These are phyloP conservation scores for Fragosphaeria purpurea DNA, from an alignment of 2,329 filamentous ascomycete species.

Conservation along the genomic window DNA sequence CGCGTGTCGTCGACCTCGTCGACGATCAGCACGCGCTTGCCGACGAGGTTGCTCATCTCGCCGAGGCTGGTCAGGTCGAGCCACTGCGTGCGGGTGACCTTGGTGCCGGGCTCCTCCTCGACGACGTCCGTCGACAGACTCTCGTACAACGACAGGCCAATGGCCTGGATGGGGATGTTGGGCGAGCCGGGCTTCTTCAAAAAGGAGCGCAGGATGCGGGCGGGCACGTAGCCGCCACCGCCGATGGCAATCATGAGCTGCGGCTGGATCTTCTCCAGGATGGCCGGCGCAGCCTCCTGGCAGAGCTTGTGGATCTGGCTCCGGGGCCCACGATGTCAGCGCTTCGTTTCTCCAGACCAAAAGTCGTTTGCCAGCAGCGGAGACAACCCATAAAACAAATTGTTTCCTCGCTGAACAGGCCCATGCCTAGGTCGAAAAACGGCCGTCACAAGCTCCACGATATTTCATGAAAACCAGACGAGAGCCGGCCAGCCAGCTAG, in stretches of 20 bases:
- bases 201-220: slow-evolving; percentile 94
- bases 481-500: background rate
- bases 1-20: slow-evolving; percentile 95
- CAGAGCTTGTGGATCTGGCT: slow-evolving; percentile 90
- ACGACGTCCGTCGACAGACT: slow-evolving; percentile 48
- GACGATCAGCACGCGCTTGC: slow-evolving; percentile 85
- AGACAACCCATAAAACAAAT: no score
- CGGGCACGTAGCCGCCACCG: slow-evolving; percentile 92
- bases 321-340: no score
- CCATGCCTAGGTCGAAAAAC: no score
- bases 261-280: slow-evolving; percentile 78
- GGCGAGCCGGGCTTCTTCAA: slow-evolving; percentile 76
- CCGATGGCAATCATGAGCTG: slow-evolving; percentile 98
- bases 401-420: no score
- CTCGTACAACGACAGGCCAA: slow-evolving; percentile 96
- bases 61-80: slow-evolving; percentile 75
- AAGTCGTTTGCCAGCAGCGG: no score
- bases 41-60: slow-evolving; percentile 79
- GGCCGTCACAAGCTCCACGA: no score
- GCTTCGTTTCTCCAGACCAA: no score
- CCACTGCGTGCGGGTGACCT: slow-evolving; percentile 97
- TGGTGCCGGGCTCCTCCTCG: slow-evolving; percentile 75
- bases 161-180: slow-evolving; percentile 99
- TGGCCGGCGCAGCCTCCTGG: slow-evolving; percentile 69
- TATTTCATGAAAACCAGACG: no score